Conservation (phyloP, 495 filamentous ascomycete species). For the Tuber indicum region DNA sequence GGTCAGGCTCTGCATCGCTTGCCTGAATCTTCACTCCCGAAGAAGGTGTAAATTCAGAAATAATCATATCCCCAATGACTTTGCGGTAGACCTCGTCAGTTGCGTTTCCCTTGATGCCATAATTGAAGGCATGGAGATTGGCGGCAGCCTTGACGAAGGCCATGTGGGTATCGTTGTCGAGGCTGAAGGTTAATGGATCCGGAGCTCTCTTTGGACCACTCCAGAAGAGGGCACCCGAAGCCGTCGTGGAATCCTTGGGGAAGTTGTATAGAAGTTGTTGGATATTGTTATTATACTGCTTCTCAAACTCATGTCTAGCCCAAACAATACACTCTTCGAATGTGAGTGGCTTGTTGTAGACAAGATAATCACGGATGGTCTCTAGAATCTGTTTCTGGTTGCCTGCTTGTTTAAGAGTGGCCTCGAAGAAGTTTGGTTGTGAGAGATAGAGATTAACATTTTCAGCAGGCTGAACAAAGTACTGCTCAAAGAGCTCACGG, state of each 20-base stretch:
- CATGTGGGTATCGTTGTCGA: slow-evolving; percentile 73
- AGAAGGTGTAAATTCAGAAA: slow-evolving; percentile 91
- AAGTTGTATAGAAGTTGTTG: slow-evolving; percentile 97
- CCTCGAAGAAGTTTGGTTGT: slow-evolving; percentile 83
- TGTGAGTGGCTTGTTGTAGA: slow-evolving; percentile 80
- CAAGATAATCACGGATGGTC: slow-evolving; percentile 82
- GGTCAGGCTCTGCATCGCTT: slow-evolving; percentile 88
- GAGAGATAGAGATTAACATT: slow-evolving; percentile 90
- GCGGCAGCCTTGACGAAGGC: slow-evolving; percentile 80
- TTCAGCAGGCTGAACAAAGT: slow-evolving; percentile 89
- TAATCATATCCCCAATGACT: slow-evolving; percentile 84
- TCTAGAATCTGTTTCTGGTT: slow-evolving; percentile 95
- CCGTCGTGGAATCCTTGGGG: slow-evolving; percentile 84
- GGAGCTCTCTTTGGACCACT: slow-evolving; percentile 97
- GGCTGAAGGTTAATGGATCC: slow-evolving; percentile 80
- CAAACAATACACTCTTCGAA: slow-evolving; percentile 96
- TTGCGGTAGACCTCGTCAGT: slow-evolving; percentile 63
- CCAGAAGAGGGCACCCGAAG: slow-evolving; percentile 89
- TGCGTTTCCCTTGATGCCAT: slow-evolving; percentile 77
- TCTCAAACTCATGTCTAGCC: slow-evolving; percentile 90
- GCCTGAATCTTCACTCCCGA: slow-evolving; percentile 95
- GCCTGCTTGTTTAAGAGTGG: slow-evolving; percentile 84
- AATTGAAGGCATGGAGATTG: slow-evolving; percentile 96
- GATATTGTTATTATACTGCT: slow-evolving; percentile 94
- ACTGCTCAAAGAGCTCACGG: slow-evolving; percentile 85